These are phyloP conservation scores for Phytophthora ohioensis DNA, from an alignment of 352 stramenopile genomes.

Conservation along the genomic window DNA sequence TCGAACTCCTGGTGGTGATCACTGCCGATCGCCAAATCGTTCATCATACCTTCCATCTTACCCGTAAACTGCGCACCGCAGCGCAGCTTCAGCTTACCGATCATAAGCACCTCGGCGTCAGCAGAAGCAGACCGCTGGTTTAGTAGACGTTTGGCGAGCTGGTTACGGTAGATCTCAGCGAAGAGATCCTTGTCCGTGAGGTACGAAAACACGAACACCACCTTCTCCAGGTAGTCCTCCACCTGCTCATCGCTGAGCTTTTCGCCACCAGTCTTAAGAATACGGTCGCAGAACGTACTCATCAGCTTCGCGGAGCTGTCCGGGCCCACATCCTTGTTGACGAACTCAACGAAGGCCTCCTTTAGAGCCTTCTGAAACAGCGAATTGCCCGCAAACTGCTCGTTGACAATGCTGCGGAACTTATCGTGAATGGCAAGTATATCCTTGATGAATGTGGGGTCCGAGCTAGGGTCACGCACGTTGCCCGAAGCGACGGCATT, in stretches of 20 bases:
- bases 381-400: slow-evolving; percentile 97
- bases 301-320: slow-evolving; percentile 99
- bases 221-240: slow-evolving; percentile 97
- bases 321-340: slow-evolving; percentile 98
- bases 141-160: slow-evolving; percentile 98
- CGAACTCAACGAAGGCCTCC: slow-evolving; percentile 99
- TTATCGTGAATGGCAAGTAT: slow-evolving; percentile 98
- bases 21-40: slow-evolving; percentile 97
- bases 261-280: slow-evolving; percentile 98
- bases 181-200: slow-evolving; percentile 99
- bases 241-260: slow-evolving; percentile 98
- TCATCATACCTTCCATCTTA: slow-evolving; percentile 99
- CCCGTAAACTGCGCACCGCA: slow-evolving; percentile 99
- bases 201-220: slow-evolving; percentile 99
- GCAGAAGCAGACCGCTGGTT: slow-evolving; percentile 98
- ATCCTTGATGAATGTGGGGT: slow-evolving; percentile 98
- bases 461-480: slow-evolving; percentile 91
- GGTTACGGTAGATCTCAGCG: slow-evolving; percentile 98
- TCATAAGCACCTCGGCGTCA: slow-evolving; percentile 99
- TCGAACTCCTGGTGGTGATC: slow-evolving; percentile 98
- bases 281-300: slow-evolving; percentile 99
- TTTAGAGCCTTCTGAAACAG: slow-evolving; percentile 99
- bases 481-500: slow-evolving; percentile 92
- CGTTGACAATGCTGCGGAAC: slow-evolving; percentile 97
- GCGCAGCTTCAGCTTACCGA: slow-evolving; percentile 99